Base-by-base conservation (phyloP, 805 yeast genomes). In the Yamadazyma phyllophila region DNA sequence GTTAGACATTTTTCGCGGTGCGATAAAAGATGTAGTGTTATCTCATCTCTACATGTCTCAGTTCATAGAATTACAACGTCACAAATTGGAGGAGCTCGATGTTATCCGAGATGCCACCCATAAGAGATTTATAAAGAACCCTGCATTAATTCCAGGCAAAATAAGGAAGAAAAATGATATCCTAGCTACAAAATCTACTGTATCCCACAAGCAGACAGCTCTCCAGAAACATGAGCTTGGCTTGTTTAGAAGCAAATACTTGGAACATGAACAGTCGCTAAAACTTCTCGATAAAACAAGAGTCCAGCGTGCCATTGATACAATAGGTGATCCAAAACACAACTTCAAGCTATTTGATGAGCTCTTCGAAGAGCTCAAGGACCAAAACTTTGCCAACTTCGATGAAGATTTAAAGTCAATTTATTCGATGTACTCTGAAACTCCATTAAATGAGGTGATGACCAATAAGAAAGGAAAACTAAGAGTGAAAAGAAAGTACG, bases 151-250 rank as follows among this genome's bases (percentile, higher is more conserved):
- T 33, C 74, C 59, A 1, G 49, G 41, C 4, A 46, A 58, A 10
- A 53, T 46, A 36, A 47, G 40, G 32, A 51, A 24, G 15, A 46
- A 47, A 27, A 39, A 50, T 37, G 57, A 52, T 29, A 40, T 48
- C 12, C 44, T 52, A 17, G 24, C 39, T 34, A 29, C 36, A 13
- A 47, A 48, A 34, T 65, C 65, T 44, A 70, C 72, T 43, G 64
- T 80, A 50, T 66, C 82, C 0, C 64, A 62, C 13, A 72, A 78
- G 49, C 83, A 83, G 46, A 67, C 81, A 0, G 51, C 80, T 0
- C 48, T 79, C 15, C 91, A 84, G 53, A 82, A 83, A 54, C 88
- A 83, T 61, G 96, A 90, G 59, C 71, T 86, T 7, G 66, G 67
- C 14, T 51, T 60, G 35, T 77, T 90, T 43, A 53, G 77, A 3